Evolutionary conservation across 305 asterid species (phyloP), one percentile per base, ranked within the genome.

Genomic region (Rubia peregrina): DNA sequence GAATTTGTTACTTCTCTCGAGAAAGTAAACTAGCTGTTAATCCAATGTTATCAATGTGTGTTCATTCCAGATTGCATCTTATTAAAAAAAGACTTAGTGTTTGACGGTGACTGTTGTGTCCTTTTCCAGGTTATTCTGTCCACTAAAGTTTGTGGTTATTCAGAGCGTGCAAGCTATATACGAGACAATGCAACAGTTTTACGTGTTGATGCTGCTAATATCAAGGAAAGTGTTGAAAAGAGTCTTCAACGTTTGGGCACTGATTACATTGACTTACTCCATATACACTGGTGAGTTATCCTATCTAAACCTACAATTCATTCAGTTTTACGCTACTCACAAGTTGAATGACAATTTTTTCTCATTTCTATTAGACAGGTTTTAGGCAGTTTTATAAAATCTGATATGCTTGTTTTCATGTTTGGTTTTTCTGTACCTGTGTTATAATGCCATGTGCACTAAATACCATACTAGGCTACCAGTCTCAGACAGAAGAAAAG

Each of bases 211-310:
- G 92, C 98, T 79, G 94, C 90, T 73, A 93, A 93, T 77, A 87
- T 90, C 71, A 84, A 42, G 84, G 97, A 93, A 82, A 93, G 97
- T 77, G 95, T 93, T 63, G 98, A 89, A 78, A 89, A 90, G 82
- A 93, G 97, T 74, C 96, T 93, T 74, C 84, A 86, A 80, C 97
- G 98, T 60, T 90, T 90, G 59, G 81, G 86, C 78, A 93, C 92
- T 44, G 97, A 93, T 84, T 90, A 89, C 86, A 90, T 93, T 63
- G 97, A 93, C 83, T 83, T 93, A 66, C 96, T 93, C 70, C 98
- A 93, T 79, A 93, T 93, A 80, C 98, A 93, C 73, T 93, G 98
- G 98, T 90, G 86, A 85, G 76, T 33, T 61, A 63, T 65, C 64
- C 12, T 61, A 13, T 33, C 6, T 16, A 44, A 22, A 41, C 9